Evolutionary conservation across 2,329 filamentous ascomycete species (phyloP).

Genomic region (Neospermospora avenae): DNA sequence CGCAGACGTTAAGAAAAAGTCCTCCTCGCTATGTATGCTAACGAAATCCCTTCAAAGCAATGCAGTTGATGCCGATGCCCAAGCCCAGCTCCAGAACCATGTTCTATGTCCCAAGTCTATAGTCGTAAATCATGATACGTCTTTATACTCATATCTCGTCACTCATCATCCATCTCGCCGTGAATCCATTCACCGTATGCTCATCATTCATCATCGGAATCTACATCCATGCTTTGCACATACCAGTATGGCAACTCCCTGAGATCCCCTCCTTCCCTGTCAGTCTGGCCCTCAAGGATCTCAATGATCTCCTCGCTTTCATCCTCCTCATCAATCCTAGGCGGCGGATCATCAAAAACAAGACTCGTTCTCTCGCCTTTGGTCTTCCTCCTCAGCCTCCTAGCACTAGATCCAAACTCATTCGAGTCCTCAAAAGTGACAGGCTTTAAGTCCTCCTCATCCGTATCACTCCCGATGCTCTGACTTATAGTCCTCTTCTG

Average conservation of each 20-base stretch:
- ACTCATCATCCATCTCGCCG: constrained; percentile 1
- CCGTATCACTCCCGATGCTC: constrained; percentile 36
- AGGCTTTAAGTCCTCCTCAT: constrained; percentile 35
- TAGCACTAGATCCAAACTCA: constrained; percentile 33
- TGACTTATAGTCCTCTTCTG: constrained; percentile 34
- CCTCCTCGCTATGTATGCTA: constrained; percentile 21
- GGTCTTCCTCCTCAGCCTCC: constrained; percentile 34
- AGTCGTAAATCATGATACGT: constrained; percentile 17
- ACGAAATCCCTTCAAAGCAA: constrained; percentile 10
- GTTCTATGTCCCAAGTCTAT: constrained; percentile 7
- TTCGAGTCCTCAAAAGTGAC: constrained; percentile 30
- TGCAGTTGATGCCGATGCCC: constrained; percentile 18
- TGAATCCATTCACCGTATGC: constrained; percentile 1
- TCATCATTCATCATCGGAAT: constrained; percentile 26
- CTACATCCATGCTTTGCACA: constrained; percentile 33
- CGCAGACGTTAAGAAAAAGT: background rate
- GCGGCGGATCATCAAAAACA: constrained; percentile 36
- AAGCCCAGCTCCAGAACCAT: background rate
- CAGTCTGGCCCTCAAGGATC: constrained; percentile 21
- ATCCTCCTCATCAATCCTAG: constrained; percentile 34
- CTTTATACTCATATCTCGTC: constrained; percentile 5
- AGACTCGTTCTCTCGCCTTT: constrained; percentile 31
- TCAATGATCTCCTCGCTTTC: constrained; percentile 33
- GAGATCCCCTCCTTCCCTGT: constrained; percentile 16
- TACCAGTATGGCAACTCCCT: constrained; percentile 32